Base-by-base conservation (phyloP, 2,329 filamentous ascomycete genomes). In the Diplodia intermedia region DNA sequence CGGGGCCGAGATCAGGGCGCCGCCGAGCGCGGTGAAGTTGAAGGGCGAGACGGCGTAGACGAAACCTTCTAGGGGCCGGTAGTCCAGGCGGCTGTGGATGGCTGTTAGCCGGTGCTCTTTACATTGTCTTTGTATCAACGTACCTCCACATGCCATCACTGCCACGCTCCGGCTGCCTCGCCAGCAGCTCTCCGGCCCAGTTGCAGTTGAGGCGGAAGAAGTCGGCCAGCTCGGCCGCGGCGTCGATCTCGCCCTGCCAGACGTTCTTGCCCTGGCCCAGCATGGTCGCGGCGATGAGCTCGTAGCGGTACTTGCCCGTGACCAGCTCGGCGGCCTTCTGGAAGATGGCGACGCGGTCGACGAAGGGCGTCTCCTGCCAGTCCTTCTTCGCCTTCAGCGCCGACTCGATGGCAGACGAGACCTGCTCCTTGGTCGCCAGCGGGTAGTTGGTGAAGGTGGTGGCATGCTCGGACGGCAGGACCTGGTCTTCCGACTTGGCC, bases 181-280 rank as follows among this genome's bases (percentile, higher is more conserved):
- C 87, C 79, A 97, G 97, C 68, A 97, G 83, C 78, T 97, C 92
- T 81, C 97, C 90, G 31, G 94, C 94, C 76, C 94, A 97, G 79
- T 94, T 89, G 65, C 97, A 94, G 77, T 95, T 95, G 84, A 97
- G 97, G 49, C 93, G 89, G 77, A 98, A 84, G 82, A 98, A 98
- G 79, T 98, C 94, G 73, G 88, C 90, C 74, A 97, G 82, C 85
- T 98, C 95, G 9, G 94, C 94, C 18, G 94, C 94, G 50, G 94
- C 87, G 79, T 98, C 94, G 71, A 98, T 98, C 85, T 98, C 94
- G 18, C 94, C 94, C 82, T 98, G 94, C 93, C 93, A 98, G 53
- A 92, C 93, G 79, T 97, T 98, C 88, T 98, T 98, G 75, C 95
- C 94, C 82, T 99, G 94, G 70, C 94, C 94, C 40, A 97, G 85